phyloP scores from a whole-genome alignment of 768 basidiomycete species.

The Naganishia friedmannii region DNA sequence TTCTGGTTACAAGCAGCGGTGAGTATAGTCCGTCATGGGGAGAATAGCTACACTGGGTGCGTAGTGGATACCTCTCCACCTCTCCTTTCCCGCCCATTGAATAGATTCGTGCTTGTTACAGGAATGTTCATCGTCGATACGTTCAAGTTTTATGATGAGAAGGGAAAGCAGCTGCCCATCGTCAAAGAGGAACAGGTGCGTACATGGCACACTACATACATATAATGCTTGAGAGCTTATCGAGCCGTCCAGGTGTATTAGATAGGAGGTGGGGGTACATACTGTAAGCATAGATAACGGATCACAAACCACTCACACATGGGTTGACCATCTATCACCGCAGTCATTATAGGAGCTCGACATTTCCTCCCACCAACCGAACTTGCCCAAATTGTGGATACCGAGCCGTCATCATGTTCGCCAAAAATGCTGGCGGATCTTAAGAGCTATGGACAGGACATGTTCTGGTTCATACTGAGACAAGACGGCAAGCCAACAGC shows the following conservation, averaged over 20 bases:
- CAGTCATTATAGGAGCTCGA: constrained; percentile 31
- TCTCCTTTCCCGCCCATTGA: background rate
- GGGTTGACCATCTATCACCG: no score
- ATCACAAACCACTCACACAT: background rate
- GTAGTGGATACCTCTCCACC: background rate
- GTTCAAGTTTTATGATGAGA: constrained; percentile 26
- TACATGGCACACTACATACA: background rate
- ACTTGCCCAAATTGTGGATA: constrained; percentile 29
- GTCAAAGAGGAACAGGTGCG: constrained; percentile 23
- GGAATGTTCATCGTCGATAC: constrained; percentile 33
- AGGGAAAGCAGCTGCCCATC: background rate
- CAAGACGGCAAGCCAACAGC: constrained; percentile 26
- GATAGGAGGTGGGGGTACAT: constrained; percentile 32
- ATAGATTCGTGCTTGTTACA: background rate
- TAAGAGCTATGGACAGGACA: constrained; percentile 22
- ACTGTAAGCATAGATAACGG: constrained; percentile 12
- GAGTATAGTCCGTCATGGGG: background rate
- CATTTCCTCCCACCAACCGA: constrained; percentile 10
- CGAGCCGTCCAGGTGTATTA: background rate
- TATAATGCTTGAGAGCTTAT: background rate
- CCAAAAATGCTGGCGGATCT: constrained; percentile 6
- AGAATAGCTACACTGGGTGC: constrained; percentile 1
- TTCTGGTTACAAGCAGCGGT: no score
- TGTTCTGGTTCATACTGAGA: constrained; percentile 25
- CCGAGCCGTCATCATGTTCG: background rate